Percentiles rank a stretch among this genome's conserved stretches.
These are phyloP conservation scores for Solanum chaucha DNA, from an alignment of 257 asterid genomes.

Conservation along the genomic window DNA sequence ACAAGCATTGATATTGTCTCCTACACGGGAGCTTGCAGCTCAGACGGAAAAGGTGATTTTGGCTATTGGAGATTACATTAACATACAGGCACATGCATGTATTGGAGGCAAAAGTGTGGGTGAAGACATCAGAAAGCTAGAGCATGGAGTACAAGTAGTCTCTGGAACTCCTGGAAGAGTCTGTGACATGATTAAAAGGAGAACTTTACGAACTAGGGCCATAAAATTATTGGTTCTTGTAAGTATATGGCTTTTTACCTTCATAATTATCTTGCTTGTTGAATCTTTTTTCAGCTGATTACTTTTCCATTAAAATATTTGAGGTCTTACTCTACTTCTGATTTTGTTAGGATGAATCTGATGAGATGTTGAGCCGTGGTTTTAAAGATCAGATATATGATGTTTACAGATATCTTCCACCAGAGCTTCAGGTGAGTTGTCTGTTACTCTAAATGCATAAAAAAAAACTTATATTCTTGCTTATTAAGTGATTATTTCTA, in stretches of 20 bases:
- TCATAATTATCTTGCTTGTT: not conserved
- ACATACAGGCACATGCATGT: conserved; percentile 91
- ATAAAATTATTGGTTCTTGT: conserved; percentile 77
- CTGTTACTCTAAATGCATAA: not conserved
- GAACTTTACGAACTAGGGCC: conserved; percentile 78
- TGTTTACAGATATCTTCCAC: conserved; percentile 99
- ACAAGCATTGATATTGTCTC: conserved; percentile 90
- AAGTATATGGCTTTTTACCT: conserved; percentile 12
- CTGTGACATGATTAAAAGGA: conserved; percentile 95
- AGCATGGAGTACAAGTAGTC: conserved; percentile 95
- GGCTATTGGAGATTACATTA: conserved; percentile 84
- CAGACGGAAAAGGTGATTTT: conserved; percentile 87
- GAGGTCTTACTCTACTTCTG: not conserved
- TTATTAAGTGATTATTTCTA: not conserved
- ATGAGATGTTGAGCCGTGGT: conserved; percentile 98
- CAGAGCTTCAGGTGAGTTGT: conserved; percentile 72
- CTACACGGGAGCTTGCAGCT: conserved; percentile 94
- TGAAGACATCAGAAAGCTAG: conserved; percentile 85
- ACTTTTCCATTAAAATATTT: not conserved
- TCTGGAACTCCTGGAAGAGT: conserved; percentile 99
- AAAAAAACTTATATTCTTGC: not conserved
- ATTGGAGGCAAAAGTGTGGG: conserved; percentile 97
- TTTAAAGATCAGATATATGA: conserved; percentile 97
- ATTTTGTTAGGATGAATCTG: conserved; percentile 76
- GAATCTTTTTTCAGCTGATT: not conserved